Base-by-base conservation (phyloP, 768 basidiomycete genomes). In the Kwoniella sp. region DNA sequence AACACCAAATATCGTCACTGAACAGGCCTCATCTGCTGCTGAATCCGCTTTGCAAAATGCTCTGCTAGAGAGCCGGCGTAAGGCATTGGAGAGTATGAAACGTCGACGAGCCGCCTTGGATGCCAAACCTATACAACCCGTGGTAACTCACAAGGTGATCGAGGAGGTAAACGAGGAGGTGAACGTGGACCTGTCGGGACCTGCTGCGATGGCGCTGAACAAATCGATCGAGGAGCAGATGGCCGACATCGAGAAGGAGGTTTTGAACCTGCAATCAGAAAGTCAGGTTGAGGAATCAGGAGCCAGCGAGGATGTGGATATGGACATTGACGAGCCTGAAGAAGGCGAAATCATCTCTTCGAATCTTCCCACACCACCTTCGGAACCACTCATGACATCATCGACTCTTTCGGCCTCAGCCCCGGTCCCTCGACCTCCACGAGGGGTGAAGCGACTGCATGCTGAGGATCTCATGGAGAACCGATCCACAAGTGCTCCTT, bases 381-480 rank as follows among this genome's bases (percentile, higher is more conserved):
- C 60, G 21, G 27, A 40, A 17, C 60, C 63, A 10, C n/a, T 40
- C 33, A 15, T 44, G 22, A 25, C 4, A 29, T 37, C 13, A 25
- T 52, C 49, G 8, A 44, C 40, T 49, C 30, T 48, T 58, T 54
- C 36, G 29, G 54, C 24, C 37, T 51, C 49, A 26, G 37, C 47
- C 0, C 44, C 47, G 13, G 22, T 54, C n/a, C 55, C 26, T 26
- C 63, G 37, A 48, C 65, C 64, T 27, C 46, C 68, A 22, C 58
- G 67, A 47, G 68, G 70, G 19, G 55, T 40, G 21, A 76, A 73
- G 50, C 58, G 74, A 48, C 51, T 65, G 10, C 65, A 53, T 22
- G 74, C 74, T 2, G 74, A 73, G 54, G 74, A 76, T 60, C 63
- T 76, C 25, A 60, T 55, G 24, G 72, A 76, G 5, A 68, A 62